Evolutionary conservation across 2,329 filamentous ascomycete species (phyloP), one percentile per base, ranked within the genome.

Genomic region (Exophiala dermatitidis): DNA sequence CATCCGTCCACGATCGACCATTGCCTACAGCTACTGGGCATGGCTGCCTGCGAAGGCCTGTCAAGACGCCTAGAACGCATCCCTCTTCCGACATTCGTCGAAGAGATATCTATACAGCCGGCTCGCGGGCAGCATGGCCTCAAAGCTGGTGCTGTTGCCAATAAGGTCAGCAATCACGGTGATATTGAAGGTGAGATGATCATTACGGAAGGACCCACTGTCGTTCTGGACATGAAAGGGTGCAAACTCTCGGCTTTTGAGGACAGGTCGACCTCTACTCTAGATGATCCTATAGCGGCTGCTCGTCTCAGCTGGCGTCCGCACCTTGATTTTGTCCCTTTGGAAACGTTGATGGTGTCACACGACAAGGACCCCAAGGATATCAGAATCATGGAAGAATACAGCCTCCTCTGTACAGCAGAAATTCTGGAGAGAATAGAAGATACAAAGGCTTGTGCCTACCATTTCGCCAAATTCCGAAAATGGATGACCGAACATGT

Each of bases 321-420:
- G n/a, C n/a, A 49, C n/a, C 19, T 49, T 37, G 46, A 49, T 41
- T 49, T 49, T 41, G 37, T 49, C 9, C 46, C 10, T 4, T 26
- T 45, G 26, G 42, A 45, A 45, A 30, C 9, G 4, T 29, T 45
- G 9, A 45, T 45, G 42, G n/a, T 45, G 8, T 45, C 42, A 6
- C n/a, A 45, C 8, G 42, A 31, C 12, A 46, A 47, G 10, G 32
- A 52, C 30, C 10, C 37, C 19, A 34, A 32, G 3, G 49, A 32
- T 12, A 37, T 52, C 38, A 10, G 37, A 48, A 34, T 36, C n/a
- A 44, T 38, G 29, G 49, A 52, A 37, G 44, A 31, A 52, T 52
- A 52, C 38, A 43, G 30, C 42, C 42, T 52, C 10, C 42, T 52
- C n/a, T 52, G 49, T 44, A 4, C 30, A 4, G 30, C 32, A 5